Evolutionary conservation across 129 eudicot species (phyloP).

Genomic region (Flaveria robusta): DNA sequence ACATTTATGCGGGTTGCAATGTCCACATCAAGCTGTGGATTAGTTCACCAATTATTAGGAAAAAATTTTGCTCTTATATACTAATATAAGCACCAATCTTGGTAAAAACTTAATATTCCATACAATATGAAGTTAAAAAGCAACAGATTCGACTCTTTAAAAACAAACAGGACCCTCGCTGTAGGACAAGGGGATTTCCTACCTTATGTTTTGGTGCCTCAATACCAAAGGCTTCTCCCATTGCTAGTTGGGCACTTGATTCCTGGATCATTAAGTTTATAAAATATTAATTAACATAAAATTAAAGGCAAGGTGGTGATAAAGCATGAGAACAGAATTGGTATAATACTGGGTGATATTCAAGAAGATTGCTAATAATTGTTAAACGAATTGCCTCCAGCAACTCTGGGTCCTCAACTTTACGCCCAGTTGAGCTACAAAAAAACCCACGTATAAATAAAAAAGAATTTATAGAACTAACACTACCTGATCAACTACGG

Average conservation of each 20-base stretch:
- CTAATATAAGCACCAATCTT: constrained; percentile 3
- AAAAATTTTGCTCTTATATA: neutral
- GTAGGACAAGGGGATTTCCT: neutral
- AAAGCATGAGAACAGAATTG: constrained; percentile 10
- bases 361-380: constrained; percentile 76
- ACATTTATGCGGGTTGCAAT: constrained; percentile 70
- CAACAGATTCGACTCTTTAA: neutral
- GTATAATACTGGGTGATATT: constrained; percentile 81
- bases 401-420: constrained; percentile 87
- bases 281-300: constrained; percentile 1
- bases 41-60: constrained; percentile 23
- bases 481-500: neutral
- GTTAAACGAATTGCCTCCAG: constrained; percentile 96
- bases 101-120: neutral
- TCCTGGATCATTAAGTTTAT: constrained; percentile 52
- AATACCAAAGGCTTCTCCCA: constrained; percentile 94
- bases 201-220: constrained; percentile 58
- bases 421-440: constrained; percentile 79
- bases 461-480: constrained; percentile 13
- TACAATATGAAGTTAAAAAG: constrained; percentile 1
- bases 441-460: constrained; percentile 15
- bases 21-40: constrained; percentile 73
- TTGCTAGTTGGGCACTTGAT: constrained; percentile 82
- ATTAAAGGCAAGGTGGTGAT: neutral
- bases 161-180: neutral